phyloP scores from a whole-genome alignment of 306 rosid genomes.

The Mimosa pudica region DNA sequence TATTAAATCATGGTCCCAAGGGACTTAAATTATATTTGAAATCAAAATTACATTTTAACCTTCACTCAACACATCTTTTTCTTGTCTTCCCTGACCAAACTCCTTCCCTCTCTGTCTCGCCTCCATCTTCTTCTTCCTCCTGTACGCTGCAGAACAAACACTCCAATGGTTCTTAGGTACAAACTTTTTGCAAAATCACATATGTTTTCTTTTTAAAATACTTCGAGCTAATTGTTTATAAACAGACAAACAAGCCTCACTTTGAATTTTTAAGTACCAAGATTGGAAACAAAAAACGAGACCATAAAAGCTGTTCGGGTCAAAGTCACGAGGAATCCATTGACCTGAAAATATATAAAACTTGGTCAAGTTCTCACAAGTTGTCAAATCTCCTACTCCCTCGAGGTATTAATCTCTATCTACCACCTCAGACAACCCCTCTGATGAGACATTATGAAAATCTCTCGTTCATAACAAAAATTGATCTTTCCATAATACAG shows the following conservation, averaged over 20 bases:
- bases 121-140: no score
- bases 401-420: neutral
- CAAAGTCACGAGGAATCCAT: neutral
- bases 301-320: neutral
- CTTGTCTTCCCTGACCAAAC: no score
- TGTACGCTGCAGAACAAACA: no score
- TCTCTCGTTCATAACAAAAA: neutral
- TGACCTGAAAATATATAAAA: neutral
- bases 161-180: no score
- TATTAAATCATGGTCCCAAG: no score
- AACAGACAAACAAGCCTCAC: neutral
- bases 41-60: no score
- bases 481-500: neutral
- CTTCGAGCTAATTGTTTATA: neutral
- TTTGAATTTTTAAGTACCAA: neutral
- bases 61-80: no score
- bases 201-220: neutral
- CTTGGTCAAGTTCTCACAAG: neutral
- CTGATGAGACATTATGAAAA: neutral
- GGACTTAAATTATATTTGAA: no score
- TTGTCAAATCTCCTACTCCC: conserved; percentile 5
- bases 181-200: no score
- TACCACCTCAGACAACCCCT: neutral
- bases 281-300: neutral
- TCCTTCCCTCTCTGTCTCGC: no score